Conservation (phyloP, 2,329 filamentous ascomycete genomes). For the Scedosporium dehoogii region DNA sequence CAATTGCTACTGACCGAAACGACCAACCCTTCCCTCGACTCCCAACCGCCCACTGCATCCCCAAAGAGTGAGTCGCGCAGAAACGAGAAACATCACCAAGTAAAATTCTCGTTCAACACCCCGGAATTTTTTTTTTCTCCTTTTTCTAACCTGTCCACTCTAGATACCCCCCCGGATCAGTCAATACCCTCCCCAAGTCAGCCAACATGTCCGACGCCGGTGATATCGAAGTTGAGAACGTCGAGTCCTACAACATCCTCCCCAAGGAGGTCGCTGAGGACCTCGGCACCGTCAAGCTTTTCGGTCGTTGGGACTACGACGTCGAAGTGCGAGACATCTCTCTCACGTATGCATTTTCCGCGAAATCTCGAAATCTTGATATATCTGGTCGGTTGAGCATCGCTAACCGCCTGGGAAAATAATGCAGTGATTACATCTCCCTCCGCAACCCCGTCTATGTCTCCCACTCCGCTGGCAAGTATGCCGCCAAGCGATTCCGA, state of each 20-base stretch:
- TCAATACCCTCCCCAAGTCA: constrained; percentile 6
- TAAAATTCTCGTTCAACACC: constrained; percentile 2
- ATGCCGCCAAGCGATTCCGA: constrained; percentile 99
- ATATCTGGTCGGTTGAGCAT: neutral
- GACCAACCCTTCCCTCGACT: constrained; percentile 4
- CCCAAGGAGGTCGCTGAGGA: constrained; percentile 88
- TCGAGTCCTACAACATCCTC: constrained; percentile 66
- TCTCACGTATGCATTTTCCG: constrained; percentile 63
- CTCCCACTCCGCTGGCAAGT: constrained; percentile 96
- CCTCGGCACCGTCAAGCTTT: constrained; percentile 89
- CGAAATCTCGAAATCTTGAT: no score
- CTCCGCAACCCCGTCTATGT: constrained; percentile 98
- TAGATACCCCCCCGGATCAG: no score
- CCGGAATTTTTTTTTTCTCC: constrained; percentile 3
- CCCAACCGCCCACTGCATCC: neutral
- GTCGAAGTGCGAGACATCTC: constrained; percentile 99
- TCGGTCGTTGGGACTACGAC: constrained; percentile 98
- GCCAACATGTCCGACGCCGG: constrained; percentile 72
- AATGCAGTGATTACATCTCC: constrained; percentile 91
- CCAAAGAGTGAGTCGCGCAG: neutral
- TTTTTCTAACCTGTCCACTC: neutral
- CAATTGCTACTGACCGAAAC: neutral
- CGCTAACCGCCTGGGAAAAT: constrained; percentile 20
- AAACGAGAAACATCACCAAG: constrained; percentile 1
- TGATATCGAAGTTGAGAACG: constrained; percentile 86